Base-by-base conservation (phyloP, 495 filamentous ascomycete genomes). In the Oidiodendron maius region DNA sequence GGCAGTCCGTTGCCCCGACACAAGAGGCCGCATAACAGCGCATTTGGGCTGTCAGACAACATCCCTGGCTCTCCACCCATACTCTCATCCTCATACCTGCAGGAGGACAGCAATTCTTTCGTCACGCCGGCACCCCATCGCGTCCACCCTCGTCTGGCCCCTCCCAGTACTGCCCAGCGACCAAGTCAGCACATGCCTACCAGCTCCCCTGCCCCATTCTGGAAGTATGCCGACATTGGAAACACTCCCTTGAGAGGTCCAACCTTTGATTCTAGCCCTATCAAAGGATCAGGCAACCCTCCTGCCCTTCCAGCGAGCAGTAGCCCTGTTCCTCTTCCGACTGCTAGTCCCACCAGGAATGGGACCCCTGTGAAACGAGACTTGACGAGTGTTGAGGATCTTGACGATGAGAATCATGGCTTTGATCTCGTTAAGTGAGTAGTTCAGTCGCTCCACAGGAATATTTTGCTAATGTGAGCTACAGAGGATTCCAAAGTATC, bases 141-240 rank as follows among this genome's bases (percentile, higher is more conserved):
- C 23, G 83, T 91, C 41, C 83, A 91, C 52, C 89, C 88, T 22
- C 78, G 78, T 35, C 80, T 96, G 23, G 89, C 87, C 1, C 89
- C 91, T 16, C 93, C 93, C 0, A 91, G 84, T 58, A 95, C 93
- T 0, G 81, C 84, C 4, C 88, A 93, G 57, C 76, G 91, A 35
- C 94, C 94, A 2, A 95, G 89, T 57, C 89, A 91, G 61, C 93
- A 91, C 67, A 90, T 96, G 81, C 87, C 90, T 15, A 90, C 91
- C 61, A 91, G 86, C 61, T 94, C 87, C 17, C 93, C 93, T 0
- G 93, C 94, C n/a, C 89, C 91, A 16, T 97, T 96, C 68, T 97
- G 91, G 91, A 94, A 88, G 59, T 93, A 85, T 60, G 81, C 76
- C 23, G 80, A 83, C 52, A 73, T 83, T 46, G 80, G 83, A 10